Conservation (phyloP, 116 monocot genomes). For the Papilionanthe hybrid region DNA sequence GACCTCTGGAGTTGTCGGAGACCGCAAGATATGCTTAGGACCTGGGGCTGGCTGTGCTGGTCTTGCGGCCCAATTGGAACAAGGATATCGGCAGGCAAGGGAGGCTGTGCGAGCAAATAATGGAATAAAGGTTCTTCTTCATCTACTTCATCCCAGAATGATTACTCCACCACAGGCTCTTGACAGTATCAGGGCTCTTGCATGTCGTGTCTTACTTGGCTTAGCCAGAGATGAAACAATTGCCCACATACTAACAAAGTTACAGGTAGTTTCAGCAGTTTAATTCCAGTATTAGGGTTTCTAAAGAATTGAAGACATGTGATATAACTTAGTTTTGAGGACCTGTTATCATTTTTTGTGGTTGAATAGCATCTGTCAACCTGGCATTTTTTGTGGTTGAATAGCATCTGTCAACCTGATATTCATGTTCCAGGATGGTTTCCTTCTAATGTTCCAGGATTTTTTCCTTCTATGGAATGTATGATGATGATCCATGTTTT, state of each 20-base stretch:
- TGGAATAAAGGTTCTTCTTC: conserved; percentile 94
- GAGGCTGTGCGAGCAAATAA: conserved; percentile 95
- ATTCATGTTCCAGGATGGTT: too few relatives aligned
- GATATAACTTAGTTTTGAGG: background rate
- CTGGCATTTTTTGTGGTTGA: background rate
- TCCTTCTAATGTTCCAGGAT: background rate
- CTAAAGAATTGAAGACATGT: background rate
- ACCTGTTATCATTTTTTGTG: background rate
- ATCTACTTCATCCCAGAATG: conserved; percentile 90
- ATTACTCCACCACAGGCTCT: conserved; percentile 70
- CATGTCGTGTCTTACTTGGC: conserved; percentile 93
- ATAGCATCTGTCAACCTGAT: background rate
- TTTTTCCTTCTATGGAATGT: background rate
- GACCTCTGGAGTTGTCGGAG: conserved; percentile 78
- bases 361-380: background rate
- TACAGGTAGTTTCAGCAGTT: conserved; percentile 52
- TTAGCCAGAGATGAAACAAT: conserved; percentile 93
- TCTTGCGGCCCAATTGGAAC: conserved; percentile 92
- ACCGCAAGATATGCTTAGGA: conserved; percentile 88
- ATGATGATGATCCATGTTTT: background rate
- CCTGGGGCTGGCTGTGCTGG: conserved; percentile 91
- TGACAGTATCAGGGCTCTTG: conserved; percentile 84
- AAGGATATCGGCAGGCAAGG: conserved; percentile 90
- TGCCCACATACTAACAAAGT: conserved; percentile 93
- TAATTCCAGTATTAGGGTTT: background rate